phyloP scores from a whole-genome alignment of 1,284 basidiomycete genomes.

The Rhodotorula sp. region DNA sequence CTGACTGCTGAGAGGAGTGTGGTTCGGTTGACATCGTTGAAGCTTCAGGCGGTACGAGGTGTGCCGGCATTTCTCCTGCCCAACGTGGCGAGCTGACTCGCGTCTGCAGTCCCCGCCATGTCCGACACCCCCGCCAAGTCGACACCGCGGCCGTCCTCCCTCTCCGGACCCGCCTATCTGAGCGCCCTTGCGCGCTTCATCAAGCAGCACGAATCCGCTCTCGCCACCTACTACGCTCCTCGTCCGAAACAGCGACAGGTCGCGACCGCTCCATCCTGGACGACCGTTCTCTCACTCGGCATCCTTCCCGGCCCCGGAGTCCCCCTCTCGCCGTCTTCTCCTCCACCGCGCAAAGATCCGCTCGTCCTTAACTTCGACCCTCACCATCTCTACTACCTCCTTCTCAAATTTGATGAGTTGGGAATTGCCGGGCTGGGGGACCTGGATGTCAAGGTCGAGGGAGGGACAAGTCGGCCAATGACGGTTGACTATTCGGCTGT shows the following conservation, averaged over 20 bases:
- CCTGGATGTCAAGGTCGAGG: slow-evolving; percentile 72
- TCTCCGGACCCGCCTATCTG: slow-evolving; percentile 26
- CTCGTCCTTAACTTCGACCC: slow-evolving; percentile 68
- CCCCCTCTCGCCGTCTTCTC: background rate
- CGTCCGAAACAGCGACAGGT: background rate
- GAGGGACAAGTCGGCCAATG: slow-evolving; percentile 65
- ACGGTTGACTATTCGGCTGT: slow-evolving; percentile 60
- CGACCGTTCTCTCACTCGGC: slow-evolving; percentile 31
- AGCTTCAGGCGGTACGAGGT: background rate
- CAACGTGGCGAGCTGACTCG: background rate
- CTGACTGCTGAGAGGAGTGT: background rate
- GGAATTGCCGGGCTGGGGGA: slow-evolving; percentile 67
- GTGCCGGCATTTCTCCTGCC: background rate
- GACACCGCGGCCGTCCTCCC: background rate
- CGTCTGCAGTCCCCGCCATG: background rate
- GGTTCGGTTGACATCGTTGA: too few species aligned
- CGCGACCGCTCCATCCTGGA: slow-evolving; percentile 8
- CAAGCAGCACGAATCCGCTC: slow-evolving; percentile 28
- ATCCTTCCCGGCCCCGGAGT: slow-evolving; percentile 26
- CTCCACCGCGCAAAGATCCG: slow-evolving; percentile 16
- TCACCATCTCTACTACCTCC: slow-evolving; percentile 81
- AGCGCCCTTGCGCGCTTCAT: slow-evolving; percentile 30
- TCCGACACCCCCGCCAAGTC: background rate
- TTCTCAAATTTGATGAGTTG: slow-evolving; percentile 79
- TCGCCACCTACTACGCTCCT: slow-evolving; percentile 33